Conservation (phyloP, 306 rosid genomes). For the Boehmeria nivea region DNA sequence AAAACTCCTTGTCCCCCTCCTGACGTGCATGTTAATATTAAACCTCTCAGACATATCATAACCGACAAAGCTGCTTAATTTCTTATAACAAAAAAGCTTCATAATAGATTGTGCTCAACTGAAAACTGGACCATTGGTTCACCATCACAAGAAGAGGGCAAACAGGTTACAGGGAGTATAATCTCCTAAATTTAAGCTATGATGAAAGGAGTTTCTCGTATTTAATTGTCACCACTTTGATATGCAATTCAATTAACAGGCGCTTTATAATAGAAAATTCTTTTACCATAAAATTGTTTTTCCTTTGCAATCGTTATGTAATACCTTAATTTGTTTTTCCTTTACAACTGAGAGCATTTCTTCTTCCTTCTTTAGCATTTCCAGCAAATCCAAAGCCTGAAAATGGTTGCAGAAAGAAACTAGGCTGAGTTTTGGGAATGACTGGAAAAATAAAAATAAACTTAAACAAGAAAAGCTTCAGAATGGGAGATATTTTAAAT, state of each 20-base stretch:
- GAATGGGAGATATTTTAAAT: too few species aligned
- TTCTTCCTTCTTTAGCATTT: constrained; percentile 86
- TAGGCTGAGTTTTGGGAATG: constrained; percentile 14
- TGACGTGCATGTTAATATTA: constrained; percentile 24
- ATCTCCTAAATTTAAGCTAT: too few species aligned
- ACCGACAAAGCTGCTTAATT: too few species aligned
- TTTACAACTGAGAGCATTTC: constrained; percentile 77
- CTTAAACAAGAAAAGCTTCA: background rate
- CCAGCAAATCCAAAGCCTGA: constrained; percentile 79
- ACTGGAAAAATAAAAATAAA: background rate
- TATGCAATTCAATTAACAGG: too few species aligned
- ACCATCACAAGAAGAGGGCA: background rate
- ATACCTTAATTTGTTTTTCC: constrained; percentile 76
- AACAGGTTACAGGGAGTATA: background rate
- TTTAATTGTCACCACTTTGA: too few species aligned
- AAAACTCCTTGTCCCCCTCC: constrained; percentile 68
- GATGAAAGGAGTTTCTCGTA: too few species aligned
- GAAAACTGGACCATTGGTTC: background rate
- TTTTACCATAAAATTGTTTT: too few species aligned
- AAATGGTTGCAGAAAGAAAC: constrained; percentile 9
- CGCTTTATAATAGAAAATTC: too few species aligned
- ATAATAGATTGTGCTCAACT: background rate
- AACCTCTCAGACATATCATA: constrained; percentile 1
- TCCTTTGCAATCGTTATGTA: too few species aligned
- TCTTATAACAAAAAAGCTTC: too few species aligned